Evolutionary conservation across 306 rosid species (phyloP).

Genomic region (Glycyrrhiza uralensis): DNA sequence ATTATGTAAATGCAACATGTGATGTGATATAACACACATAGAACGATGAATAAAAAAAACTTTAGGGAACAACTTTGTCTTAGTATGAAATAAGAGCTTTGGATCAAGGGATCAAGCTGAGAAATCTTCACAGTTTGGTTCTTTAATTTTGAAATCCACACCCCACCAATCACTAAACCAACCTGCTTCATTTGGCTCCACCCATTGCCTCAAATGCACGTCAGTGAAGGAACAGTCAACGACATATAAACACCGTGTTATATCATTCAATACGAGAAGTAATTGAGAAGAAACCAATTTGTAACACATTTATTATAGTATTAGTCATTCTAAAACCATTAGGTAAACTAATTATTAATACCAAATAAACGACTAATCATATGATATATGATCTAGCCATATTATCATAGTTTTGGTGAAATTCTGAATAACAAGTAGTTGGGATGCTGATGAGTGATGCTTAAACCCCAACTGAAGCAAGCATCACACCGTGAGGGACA

Average conservation of each 20-base stretch:
- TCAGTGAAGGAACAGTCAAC: background rate
- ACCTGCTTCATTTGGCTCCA: background rate
- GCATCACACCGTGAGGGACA: conserved; percentile 24
- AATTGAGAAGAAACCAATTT: background rate
- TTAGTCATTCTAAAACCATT: background rate
- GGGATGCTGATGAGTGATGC: conserved; percentile 19
- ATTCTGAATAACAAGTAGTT: conserved; percentile 7
- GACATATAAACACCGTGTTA: background rate
- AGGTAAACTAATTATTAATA: background rate
- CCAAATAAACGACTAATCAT: background rate
- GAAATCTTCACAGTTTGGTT: conserved; percentile 53
- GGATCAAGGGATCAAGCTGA: conserved; percentile 56
- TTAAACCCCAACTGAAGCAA: conserved; percentile 44
- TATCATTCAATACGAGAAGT: conserved; percentile 9
- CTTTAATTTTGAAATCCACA: conserved; percentile 48
- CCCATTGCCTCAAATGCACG: conserved; percentile 9
- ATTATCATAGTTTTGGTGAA: background rate
- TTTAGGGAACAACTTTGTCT: background rate
- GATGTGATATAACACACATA: background rate
- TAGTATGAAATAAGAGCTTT: conserved; percentile 50
- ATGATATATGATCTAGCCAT: background rate
- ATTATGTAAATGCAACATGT: background rate
- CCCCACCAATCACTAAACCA: conserved; percentile 72
- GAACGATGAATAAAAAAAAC: background rate
- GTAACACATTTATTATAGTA: background rate